Percentiles rank a stretch among this genome's conserved stretches.
Evolutionary conservation across 1,284 basidiomycete genomes (phyloP).

Genomic region (Ustilago sp.): DNA sequence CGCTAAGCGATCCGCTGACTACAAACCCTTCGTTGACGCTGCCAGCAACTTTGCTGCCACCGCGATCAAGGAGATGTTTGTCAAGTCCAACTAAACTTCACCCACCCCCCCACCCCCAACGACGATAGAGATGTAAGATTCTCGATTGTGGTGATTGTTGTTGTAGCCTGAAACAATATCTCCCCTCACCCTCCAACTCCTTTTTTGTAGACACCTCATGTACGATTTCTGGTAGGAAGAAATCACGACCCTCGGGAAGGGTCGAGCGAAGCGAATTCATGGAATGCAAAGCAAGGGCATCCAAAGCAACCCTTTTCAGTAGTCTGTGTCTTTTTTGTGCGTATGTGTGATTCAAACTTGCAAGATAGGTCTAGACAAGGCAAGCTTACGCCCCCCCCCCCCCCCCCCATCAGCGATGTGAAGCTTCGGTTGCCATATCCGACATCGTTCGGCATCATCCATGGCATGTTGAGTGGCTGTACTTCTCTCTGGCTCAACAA

Average conservation of each 20-base stretch:
- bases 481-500: background rate
- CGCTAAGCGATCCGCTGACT: constrained; percentile 55
- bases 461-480: background rate
- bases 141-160: constrained; percentile 9
- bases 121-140: constrained; percentile 3
- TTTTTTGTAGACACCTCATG: constrained; percentile 4
- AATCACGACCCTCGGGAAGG: constrained; percentile 35
- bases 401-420: background rate
- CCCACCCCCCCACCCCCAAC: background rate
- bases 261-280: constrained; percentile 27
- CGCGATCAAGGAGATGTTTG: constrained; percentile 45
- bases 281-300: constrained; percentile 27
- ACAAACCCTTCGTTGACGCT: constrained; percentile 85
- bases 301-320: constrained; percentile 9
- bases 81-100: constrained; percentile 18
- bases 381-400: background rate
- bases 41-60: constrained; percentile 41
- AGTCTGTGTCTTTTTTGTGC: constrained; percentile 3
- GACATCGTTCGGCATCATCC: background rate
- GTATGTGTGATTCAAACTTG: constrained; percentile 1
- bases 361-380: background rate
- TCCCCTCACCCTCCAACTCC: background rate
- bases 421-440: background rate
- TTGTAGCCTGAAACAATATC: background rate
- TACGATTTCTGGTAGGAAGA: constrained; percentile 24